phyloP scores from a whole-genome alignment of 2,329 filamentous ascomycete genomes.

The Metarhizium brunneum region DNA sequence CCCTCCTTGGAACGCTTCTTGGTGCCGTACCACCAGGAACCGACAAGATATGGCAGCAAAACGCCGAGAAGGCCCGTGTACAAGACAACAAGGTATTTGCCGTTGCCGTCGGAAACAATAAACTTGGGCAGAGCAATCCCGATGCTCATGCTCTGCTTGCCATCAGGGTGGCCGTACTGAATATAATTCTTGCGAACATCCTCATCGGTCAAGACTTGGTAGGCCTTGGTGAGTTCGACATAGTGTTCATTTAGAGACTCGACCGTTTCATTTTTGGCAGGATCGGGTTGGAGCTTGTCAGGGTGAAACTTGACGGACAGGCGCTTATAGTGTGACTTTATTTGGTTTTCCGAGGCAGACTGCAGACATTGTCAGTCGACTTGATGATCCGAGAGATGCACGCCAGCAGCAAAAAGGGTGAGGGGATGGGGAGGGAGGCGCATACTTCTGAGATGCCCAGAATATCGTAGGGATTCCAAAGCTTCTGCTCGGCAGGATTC shows the following conservation, averaged over 20 bases:
- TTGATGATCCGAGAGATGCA: background rate
- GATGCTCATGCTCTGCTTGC: slow-evolving; percentile 97
- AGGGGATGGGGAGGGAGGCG: too few species aligned
- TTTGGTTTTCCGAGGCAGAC: slow-evolving; percentile 79
- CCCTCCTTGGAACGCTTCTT: slow-evolving; percentile 90
- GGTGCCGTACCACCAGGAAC: slow-evolving; percentile 98
- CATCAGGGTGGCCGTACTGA: slow-evolving; percentile 91
- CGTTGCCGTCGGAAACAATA: slow-evolving; percentile 86
- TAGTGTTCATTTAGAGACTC: slow-evolving; percentile 81
- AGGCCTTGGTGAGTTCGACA: slow-evolving; percentile 94
- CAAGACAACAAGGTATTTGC: slow-evolving; percentile 86
- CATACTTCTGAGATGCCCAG: slow-evolving; percentile 70
- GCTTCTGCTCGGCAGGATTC: slow-evolving; percentile 58
- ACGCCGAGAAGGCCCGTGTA: slow-evolving; percentile 86
- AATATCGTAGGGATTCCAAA: slow-evolving; percentile 97
- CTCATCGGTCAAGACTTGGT: slow-evolving; percentile 95
- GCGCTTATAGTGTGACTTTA: slow-evolving; percentile 83
- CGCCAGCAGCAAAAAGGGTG: background rate
- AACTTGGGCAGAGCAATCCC: slow-evolving; percentile 92
- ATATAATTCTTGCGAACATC: slow-evolving; percentile 95
- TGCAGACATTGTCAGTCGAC: slow-evolving; percentile 22
- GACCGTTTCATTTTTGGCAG: slow-evolving; percentile 78
- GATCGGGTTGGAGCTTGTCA: slow-evolving; percentile 81
- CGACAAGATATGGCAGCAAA: slow-evolving; percentile 83
- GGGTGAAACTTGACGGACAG: slow-evolving; percentile 84